Evolutionary conservation across 73 alveolate species (phyloP).

Genomic region (Paramecium biaurelia): DNA sequence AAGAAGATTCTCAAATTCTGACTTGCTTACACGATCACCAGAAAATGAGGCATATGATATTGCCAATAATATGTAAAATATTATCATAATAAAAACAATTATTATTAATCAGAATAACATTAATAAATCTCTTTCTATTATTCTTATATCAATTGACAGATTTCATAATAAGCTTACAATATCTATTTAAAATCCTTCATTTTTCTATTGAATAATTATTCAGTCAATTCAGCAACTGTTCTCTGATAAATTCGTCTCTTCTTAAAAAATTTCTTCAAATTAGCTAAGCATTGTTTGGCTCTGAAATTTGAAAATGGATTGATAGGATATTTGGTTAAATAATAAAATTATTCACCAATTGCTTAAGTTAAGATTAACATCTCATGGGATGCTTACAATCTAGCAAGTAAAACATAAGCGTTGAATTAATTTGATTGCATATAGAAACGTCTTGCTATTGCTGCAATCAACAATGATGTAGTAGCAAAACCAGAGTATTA

Average conservation of each 20-base stretch:
- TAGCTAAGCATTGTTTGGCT: not conserved
- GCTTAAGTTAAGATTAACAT: not conserved
- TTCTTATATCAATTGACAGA: not conserved
- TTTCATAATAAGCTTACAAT: not conserved
- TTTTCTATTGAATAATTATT: not conserved
- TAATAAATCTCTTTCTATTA: not conserved
- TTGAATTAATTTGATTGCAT: not conserved
- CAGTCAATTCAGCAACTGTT: not conserved
- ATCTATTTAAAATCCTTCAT: not conserved
- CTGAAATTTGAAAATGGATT: not conserved
- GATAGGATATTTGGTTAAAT: not conserved
- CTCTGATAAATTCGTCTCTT: not conserved
- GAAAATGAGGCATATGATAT: not conserved
- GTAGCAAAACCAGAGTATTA: conserved; percentile 19
- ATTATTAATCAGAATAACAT: not conserved
- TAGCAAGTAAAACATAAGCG: not conserved
- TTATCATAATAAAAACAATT: not conserved
- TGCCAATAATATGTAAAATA: not conserved
- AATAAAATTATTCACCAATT: not conserved
- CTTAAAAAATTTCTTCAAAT: not conserved
- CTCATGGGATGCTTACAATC: not conserved
- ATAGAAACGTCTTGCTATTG: not conserved
- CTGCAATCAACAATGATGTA: not conserved
- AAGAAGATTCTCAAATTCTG: not conserved
- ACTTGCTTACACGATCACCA: not conserved